Conservation (phyloP, 1,284 basidiomycete genomes). For the Ganoderma meredithae region DNA sequence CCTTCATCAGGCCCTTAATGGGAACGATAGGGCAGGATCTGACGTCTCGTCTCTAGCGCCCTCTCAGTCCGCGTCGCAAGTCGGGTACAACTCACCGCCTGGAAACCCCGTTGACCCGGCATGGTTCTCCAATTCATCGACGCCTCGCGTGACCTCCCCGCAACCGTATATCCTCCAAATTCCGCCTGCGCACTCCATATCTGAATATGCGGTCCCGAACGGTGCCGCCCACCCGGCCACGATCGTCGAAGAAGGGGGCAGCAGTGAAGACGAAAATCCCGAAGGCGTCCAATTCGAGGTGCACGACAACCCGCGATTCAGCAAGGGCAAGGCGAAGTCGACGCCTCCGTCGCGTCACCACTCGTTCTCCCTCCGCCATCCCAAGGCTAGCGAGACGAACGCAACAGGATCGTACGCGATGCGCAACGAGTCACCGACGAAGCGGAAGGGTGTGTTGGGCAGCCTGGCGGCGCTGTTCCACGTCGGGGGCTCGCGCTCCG, state of each 20-base stretch:
- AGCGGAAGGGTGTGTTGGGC: conserved; percentile 37
- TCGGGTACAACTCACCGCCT: conserved; percentile 17
- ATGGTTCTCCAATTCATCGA: conserved; percentile 16
- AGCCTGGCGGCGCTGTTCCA: conserved; percentile 42
- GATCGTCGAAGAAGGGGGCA: conserved; percentile 41
- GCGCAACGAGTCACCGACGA: conserved; percentile 28
- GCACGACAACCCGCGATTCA: conserved; percentile 68
- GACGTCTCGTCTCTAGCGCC: conserved; percentile 49
- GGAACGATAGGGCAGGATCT: conserved; percentile 38
- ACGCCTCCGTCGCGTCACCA: conserved; percentile 17
- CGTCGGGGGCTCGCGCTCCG: conserved; percentile 23
- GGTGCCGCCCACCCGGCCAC: conserved; percentile 53
- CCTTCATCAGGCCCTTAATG: conserved; percentile 35
- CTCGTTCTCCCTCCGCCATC: conserved; percentile 31
- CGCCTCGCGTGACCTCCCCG: conserved; percentile 20
- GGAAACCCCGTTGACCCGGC: conserved; percentile 17
- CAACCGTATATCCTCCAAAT: conserved; percentile 44
- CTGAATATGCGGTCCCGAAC: conserved; percentile 51
- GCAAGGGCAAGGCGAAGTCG: conserved; percentile 26
- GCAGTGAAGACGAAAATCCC: conserved; percentile 45
- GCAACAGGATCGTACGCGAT: conserved; percentile 16
- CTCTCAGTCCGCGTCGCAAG: conserved; percentile 55
- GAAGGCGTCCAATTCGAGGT: conserved; percentile 46
- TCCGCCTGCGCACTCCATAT: conserved; percentile 66
- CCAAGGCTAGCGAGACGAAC: conserved; percentile 15